These are phyloP conservation scores for Talaromyces borbonicus DNA, from an alignment of 495 filamentous ascomycete species.

Conservation along the genomic window DNA sequence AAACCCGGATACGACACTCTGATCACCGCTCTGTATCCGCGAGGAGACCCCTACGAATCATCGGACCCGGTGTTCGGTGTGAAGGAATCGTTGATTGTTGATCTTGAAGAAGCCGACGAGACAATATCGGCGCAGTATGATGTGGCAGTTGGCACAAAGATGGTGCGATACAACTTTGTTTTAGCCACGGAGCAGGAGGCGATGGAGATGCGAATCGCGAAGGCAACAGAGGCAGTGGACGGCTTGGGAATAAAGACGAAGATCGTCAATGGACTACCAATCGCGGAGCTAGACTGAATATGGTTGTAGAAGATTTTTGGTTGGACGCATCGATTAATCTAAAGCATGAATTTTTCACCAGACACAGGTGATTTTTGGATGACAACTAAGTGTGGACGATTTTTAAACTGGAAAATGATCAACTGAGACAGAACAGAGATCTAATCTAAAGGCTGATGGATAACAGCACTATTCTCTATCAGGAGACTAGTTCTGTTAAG, in stretches of 20 bases:
- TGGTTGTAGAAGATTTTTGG: too few relatives aligned
- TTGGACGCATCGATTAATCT: too few relatives aligned
- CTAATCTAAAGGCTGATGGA: too few relatives aligned
- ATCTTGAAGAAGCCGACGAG: conserved; percentile 47
- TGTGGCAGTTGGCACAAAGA: conserved; percentile 32
- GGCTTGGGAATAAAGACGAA: conserved; percentile 52
- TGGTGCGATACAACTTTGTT: conserved; percentile 54
- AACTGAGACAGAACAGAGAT: too few relatives aligned
- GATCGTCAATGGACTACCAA: conserved; percentile 59
- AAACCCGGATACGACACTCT: conserved; percentile 62
- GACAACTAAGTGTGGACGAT: too few relatives aligned
- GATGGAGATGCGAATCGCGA: conserved; percentile 47
- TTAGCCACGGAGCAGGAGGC: conserved; percentile 53
- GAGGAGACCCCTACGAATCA: conserved; percentile 65
- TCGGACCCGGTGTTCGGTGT: conserved; percentile 81
- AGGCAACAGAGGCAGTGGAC: conserved; percentile 54
- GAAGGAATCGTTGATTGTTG: conserved; percentile 63
- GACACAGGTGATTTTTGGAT: too few relatives aligned
- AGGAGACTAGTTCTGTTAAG: too few relatives aligned
- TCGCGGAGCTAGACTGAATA: conserved; percentile 49
- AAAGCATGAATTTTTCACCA: too few relatives aligned
- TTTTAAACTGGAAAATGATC: too few relatives aligned
- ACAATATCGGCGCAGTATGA: conserved; percentile 44
- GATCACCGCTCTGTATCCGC: conserved; percentile 67
- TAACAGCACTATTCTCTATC: too few relatives aligned